Evolutionary conservation across 495 filamentous ascomycete genomes (phyloP).

Genomic region (Penicillium flavigenum): DNA sequence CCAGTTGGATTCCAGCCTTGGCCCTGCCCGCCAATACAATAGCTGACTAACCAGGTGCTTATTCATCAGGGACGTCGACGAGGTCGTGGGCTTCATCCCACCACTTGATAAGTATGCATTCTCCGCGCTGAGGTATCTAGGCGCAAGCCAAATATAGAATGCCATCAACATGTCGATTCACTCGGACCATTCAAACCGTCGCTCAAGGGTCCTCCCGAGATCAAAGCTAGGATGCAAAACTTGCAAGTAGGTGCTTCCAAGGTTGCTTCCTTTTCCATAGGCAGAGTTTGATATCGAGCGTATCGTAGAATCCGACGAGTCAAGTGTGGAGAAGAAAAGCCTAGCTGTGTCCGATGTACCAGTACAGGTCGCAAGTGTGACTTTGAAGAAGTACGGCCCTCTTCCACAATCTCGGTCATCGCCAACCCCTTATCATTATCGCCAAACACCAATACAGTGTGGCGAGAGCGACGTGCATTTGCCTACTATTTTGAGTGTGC

Average conservation of each 20-base stretch:
- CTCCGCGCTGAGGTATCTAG: not conserved
- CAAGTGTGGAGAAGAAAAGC: conserved; percentile 59
- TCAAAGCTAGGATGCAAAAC: conserved; percentile 43
- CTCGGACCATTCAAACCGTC: not conserved
- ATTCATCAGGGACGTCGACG: not conserved
- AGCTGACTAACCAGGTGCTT: not conserved
- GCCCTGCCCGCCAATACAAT: not conserved
- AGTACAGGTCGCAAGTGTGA: conserved; percentile 53
- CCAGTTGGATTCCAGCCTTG: not conserved
- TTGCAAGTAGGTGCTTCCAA: conserved; percentile 35
- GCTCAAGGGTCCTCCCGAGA: conserved; percentile 13
- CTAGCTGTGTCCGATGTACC: conserved; percentile 45
- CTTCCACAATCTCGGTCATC: not conserved
- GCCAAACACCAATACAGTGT: conserved; percentile 25
- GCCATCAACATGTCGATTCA: conserved; percentile 6
- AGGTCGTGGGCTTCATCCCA: not conserved
- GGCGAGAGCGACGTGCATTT: conserved; percentile 42
- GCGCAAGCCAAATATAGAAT: not conserved
- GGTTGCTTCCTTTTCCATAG: not conserved
- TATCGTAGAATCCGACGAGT: conserved; percentile 46
- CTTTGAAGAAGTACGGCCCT: conserved; percentile 25
- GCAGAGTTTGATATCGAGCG: conserved; percentile 10
- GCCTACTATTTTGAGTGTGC: conserved; percentile 41
- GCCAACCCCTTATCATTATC: conserved; percentile 22
- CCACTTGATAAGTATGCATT: not conserved